phyloP scores from a whole-genome alignment of 768 basidiomycete genomes.

The Trametes gibbosa region DNA sequence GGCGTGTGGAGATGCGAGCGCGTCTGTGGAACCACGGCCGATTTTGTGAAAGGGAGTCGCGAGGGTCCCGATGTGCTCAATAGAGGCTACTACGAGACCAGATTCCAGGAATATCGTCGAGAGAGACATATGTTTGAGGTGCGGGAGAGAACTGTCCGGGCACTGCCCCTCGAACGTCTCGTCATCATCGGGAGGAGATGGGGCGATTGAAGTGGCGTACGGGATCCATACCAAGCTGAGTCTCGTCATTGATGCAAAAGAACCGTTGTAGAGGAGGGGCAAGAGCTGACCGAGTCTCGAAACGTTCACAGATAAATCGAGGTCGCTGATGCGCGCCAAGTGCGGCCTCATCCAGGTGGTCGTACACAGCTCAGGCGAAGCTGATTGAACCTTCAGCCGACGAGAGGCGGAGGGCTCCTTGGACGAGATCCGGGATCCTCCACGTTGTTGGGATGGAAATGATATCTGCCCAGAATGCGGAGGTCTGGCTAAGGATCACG shows the following conservation, averaged over 20 bases:
- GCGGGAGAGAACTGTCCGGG: not conserved
- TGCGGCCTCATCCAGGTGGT: not conserved
- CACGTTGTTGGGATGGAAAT: not conserved
- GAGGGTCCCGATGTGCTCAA: not conserved
- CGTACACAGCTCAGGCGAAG: not conserved
- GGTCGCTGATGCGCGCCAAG: not conserved
- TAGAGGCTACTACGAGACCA: not conserved
- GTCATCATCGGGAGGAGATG: too few relatives aligned
- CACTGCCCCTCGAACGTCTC: not conserved
- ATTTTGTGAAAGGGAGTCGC: too few relatives aligned
- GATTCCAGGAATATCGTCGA: not conserved
- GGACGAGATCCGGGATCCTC: not conserved
- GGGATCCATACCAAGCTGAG: not conserved
- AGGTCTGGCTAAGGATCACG: not conserved
- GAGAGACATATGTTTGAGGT: not conserved
- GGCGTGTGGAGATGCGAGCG: too few relatives aligned
- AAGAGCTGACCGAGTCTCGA: not conserved
- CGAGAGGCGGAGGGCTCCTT: not conserved
- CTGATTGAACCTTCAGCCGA: not conserved
- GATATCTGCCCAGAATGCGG: conserved; percentile 4
- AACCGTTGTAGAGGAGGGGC: not conserved
- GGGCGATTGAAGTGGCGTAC: not conserved
- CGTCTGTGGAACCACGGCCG: too few relatives aligned
- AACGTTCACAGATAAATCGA: not conserved
- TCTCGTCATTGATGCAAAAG: not conserved